Evolutionary conservation across 1,284 basidiomycete species (phyloP), one percentile per base, ranked within the genome.

Genomic region (Pseudozyma hubeiensis): DNA sequence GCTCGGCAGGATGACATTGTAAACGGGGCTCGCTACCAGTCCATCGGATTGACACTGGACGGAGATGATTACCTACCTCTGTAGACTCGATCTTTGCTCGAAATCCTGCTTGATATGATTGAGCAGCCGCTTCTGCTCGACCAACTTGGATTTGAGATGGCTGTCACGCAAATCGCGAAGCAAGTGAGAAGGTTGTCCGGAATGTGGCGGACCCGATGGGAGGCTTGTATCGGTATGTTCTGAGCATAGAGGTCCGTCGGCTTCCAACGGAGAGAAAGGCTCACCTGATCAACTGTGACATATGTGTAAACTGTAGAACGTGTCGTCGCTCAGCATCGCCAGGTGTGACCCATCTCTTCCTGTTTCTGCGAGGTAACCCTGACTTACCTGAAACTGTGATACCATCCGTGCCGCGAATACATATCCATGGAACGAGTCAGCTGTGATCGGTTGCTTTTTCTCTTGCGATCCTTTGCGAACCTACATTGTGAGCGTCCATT

Each of bases 321-420:
- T 4, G 24, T 24, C 24, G 24, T 24, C 24, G 24, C 24, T 24
- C 24, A 24, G 24, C 24, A 24, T 24, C 24, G 24, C 4, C 24
- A 24, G 24, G 24, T 24, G 24, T 24, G 24, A 24, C 24, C 24
- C 24, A 24, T 24, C 24, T 24, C 24, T 24, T 24, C 24, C 24
- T 24, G 24, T 24, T 24, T 24, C 4, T 24, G 24, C 24, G 24
- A 37, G 35, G 2, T 37, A 4, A 37, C 9, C 35, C 8, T 14
- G 33, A 4, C 68, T 51, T 53, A 72, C 69, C 51, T 72, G 69
- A 35, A 66, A 72, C 69, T 72, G 54, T 40, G 24, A 24, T 24
- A 24, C 24, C 24, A 24, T 24, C 24, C 24, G 24, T 24, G 24
- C 4, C 24, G 24, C 24, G 24, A 24, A 24, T 24, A 24, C 24